A percentile compares a stretch with the other conserved stretches of the same genome.
phyloP scores from a whole-genome alignment of 495 filamentous ascomycete genomes.

The Lentithecium fluviatile region DNA sequence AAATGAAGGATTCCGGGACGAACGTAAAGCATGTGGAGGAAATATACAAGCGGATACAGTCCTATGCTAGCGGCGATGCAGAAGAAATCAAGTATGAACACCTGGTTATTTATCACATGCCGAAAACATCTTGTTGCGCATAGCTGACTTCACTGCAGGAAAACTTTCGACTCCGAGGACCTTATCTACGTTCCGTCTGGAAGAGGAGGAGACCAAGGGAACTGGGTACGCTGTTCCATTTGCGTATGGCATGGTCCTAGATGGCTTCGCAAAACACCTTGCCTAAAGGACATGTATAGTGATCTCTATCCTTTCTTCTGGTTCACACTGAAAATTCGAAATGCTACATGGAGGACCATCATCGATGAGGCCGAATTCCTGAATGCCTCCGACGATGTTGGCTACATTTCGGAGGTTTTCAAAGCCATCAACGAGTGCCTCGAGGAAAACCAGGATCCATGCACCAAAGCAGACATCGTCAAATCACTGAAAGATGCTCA shows the following conservation, averaged over 20 bases:
- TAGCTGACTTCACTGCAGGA: neutral
- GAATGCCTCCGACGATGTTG: neutral
- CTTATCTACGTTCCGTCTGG: neutral
- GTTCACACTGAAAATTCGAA: neutral
- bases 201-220: neutral
- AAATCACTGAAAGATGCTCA: neutral
- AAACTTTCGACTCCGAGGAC: neutral
- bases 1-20: neutral
- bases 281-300: neutral
- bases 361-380: neutral
- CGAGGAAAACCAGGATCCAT: neutral
- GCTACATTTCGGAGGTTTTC: neutral
- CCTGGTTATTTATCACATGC: neutral
- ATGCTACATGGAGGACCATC: neutral
- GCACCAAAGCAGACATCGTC: neutral
- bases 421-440: neutral
- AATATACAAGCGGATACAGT: neutral
- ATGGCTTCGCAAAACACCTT: neutral
- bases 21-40: neutral
- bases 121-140: no score
- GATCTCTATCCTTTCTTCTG: neutral
- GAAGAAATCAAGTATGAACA: neutral
- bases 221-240: neutral
- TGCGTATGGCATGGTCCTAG: neutral
- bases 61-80: neutral